Evolutionary conservation across 208 protist genomes (phyloP).

Genomic region (Hexamita inflata): DNA sequence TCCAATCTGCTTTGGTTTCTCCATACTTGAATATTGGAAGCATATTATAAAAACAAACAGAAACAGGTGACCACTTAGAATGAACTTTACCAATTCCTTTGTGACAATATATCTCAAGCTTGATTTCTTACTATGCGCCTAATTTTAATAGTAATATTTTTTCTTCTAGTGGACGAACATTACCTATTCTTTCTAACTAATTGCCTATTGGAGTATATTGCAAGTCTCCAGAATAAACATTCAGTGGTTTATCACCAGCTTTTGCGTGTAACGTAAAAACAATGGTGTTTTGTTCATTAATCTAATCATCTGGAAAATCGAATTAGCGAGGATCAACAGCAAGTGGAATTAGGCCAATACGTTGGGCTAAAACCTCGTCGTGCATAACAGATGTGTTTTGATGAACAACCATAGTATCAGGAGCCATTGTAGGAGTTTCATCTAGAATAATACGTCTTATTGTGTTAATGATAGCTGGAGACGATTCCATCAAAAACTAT

Average conservation of each 20-base stretch:
- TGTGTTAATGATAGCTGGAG: slow-evolving; percentile 66
- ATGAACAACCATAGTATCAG: slow-evolving; percentile 80
- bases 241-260: not conserved
- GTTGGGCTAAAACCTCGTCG: slow-evolving; percentile 94
- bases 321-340: not conserved
- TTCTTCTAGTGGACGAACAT: not conserved
- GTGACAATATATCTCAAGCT: slow-evolving; percentile 9
- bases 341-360: slow-evolving; percentile 82
- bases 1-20: no score
- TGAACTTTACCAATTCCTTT: slow-evolving; percentile 25
- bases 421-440: slow-evolving; percentile 88
- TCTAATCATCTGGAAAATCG: not conserved
- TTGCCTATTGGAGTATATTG: slow-evolving; percentile 18
- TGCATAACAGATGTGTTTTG: slow-evolving; percentile 71
- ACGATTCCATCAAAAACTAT: no score
- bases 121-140: not conserved
- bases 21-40: no score
- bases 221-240: slow-evolving; percentile 18
- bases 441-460: slow-evolving; percentile 86
- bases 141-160: slow-evolving; percentile 31
- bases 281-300: slow-evolving; percentile 3
- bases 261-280: slow-evolving; percentile 27
- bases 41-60: not conserved
- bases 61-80: slow-evolving; percentile 16
- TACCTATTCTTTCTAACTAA: not conserved